Evolutionary conservation across 2,329 filamentous ascomycete genomes (phyloP).

Genomic region (Coniochaeta sp.): DNA sequence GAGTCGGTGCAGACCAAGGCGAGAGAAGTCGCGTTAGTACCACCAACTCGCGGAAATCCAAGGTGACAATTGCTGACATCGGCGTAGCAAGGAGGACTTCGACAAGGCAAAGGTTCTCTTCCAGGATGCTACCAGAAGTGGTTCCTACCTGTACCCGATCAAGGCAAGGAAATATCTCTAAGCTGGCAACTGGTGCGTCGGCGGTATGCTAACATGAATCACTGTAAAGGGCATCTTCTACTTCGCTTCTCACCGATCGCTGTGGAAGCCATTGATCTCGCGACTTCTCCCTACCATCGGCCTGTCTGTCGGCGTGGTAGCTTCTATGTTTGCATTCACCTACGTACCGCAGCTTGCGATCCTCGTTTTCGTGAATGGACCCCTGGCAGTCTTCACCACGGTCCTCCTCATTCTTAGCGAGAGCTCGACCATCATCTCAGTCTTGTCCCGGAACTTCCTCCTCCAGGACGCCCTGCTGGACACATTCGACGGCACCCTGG

Average conservation of each 20-base stretch:
- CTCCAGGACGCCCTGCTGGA: constrained; percentile 79
- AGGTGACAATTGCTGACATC: background rate
- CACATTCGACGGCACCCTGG: constrained; percentile 73
- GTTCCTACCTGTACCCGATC: constrained; percentile 80
- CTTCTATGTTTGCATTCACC: constrained; percentile 79
- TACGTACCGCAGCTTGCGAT: constrained; percentile 81
- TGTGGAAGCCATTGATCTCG: constrained; percentile 53
- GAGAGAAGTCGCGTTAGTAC: constrained; percentile 39
- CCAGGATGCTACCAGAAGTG: constrained; percentile 63
- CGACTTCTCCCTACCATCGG: constrained; percentile 54
- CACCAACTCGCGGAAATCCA: background rate
- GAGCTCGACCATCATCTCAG: constrained; percentile 50
- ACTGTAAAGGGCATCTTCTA: constrained; percentile 47
- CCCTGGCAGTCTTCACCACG: constrained; percentile 67
- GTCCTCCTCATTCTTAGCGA: constrained; percentile 60
- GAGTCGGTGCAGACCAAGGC: constrained; percentile 36
- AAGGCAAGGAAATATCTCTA: constrained; percentile 35
- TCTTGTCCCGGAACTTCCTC: constrained; percentile 61
- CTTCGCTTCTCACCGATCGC: constrained; percentile 44
- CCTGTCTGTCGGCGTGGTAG: constrained; percentile 65
- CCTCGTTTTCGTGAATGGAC: constrained; percentile 78
- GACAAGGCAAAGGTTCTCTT: constrained; percentile 57
- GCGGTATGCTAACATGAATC: background rate
- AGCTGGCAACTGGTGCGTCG: background rate
- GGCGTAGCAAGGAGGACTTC: constrained; percentile 59